These are phyloP conservation scores for Naganishia friedmannii DNA, from an alignment of 768 basidiomycete genomes.

Conservation along the genomic window DNA sequence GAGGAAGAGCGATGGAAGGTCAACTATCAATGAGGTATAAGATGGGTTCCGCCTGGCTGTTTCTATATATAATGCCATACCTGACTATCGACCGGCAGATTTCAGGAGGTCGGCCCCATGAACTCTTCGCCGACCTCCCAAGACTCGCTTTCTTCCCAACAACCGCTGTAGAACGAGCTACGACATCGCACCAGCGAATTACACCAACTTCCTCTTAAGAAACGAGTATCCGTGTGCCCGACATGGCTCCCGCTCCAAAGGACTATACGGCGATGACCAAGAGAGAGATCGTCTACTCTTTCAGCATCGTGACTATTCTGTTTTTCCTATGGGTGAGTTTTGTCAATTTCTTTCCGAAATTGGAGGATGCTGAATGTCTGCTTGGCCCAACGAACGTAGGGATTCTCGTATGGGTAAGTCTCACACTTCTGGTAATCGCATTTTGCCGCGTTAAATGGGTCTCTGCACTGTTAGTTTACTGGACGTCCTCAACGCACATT, in stretches of 20 bases:
- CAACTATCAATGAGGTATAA: no score
- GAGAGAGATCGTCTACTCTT: conserved; percentile 25
- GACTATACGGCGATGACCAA: conserved; percentile 31
- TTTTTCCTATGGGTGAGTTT: conserved; percentile 32
- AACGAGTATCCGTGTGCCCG: conserved; percentile 1
- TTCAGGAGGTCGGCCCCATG: no score
- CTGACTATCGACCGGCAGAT: no score
- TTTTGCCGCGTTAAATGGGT: not conserved
- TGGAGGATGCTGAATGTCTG: not conserved
- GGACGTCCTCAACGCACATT: conserved; percentile 31
- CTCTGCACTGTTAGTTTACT: conserved; percentile 12
- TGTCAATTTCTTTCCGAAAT: not conserved
- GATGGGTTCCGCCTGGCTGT: no score
- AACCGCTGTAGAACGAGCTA: no score
- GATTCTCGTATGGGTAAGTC: conserved; percentile 23
- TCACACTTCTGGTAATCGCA: not conserved
- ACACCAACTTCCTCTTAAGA: no score
- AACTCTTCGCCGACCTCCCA: no score
- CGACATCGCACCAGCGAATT: not conserved
- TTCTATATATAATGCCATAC: no score
- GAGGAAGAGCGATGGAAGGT: no score
- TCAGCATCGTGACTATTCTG: conserved; percentile 26
- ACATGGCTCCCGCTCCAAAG: conserved; percentile 27
- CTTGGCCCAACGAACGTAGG: not conserved
- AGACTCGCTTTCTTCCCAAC: not conserved